Percentiles rank a stretch among this genome's conserved stretches.
phyloP scores from a whole-genome alignment of 768 basidiomycete genomes.

The Rhodotorula diobovata region DNA sequence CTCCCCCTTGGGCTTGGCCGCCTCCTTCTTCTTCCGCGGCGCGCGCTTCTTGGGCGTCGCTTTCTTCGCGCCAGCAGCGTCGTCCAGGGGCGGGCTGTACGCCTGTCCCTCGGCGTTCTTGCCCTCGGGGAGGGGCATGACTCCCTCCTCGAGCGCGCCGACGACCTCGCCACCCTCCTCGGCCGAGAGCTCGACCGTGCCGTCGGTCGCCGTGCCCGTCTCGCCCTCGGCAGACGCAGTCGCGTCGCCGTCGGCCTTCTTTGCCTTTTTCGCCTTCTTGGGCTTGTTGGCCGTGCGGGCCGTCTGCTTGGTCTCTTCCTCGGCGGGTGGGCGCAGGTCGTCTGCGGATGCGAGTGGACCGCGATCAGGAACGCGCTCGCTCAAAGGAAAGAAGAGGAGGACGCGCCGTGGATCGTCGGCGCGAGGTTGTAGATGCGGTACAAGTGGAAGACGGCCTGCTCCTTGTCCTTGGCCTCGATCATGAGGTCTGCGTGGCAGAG shows the following conservation, averaged over 20 bases:
- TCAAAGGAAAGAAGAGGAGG: not conserved
- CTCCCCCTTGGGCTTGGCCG: too few species aligned
- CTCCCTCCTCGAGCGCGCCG: conserved; percentile 5
- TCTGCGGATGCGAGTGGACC: conserved; percentile 44
- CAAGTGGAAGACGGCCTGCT: conserved; percentile 84
- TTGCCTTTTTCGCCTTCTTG: conserved; percentile 49
- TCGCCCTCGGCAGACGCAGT: not conserved
- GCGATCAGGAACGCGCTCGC: not conserved
- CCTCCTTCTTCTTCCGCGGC: conserved; percentile 26
- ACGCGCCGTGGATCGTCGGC: conserved; percentile 56
- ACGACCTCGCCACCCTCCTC: not conserved
- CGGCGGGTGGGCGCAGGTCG: conserved; percentile 52
- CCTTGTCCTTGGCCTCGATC: conserved; percentile 73
- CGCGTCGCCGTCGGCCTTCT: conserved; percentile 1
- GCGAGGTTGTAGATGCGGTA: conserved; percentile 70
- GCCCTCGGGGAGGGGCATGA: conserved; percentile 18
- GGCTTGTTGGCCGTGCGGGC: conserved; percentile 43
- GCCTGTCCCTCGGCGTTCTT: conserved; percentile 25
- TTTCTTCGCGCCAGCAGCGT: not conserved
- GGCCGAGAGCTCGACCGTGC: not conserved
- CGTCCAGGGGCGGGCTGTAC: not conserved
- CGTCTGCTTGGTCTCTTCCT: conserved; percentile 51
- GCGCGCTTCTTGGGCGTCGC: not conserved
- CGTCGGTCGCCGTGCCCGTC: not conserved
- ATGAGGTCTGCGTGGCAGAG: conserved; percentile 31